Percentiles rank a stretch among this genome's conserved stretches.
Evolutionary conservation across 2,329 filamentous ascomycete genomes (phyloP).

Genomic region (Pseudogymnoascus sp.): DNA sequence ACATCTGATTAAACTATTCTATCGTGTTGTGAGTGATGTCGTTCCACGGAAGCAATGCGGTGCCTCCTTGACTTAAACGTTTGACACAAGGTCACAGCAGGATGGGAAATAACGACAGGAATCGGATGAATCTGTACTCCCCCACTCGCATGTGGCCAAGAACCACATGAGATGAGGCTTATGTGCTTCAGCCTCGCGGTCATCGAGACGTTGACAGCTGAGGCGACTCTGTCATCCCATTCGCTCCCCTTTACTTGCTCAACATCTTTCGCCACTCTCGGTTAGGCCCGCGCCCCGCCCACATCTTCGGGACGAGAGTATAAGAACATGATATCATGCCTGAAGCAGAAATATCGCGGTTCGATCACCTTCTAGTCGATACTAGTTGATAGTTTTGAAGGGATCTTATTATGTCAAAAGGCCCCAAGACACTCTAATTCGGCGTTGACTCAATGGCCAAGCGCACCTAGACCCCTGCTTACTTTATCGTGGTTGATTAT

Average conservation of each 20-base stretch:
- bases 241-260: conserved; percentile 4
- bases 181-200: neutral
- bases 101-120: neutral
- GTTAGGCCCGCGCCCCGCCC: neutral
- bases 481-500: neutral
- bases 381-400: neutral
- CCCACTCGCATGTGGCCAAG: neutral
- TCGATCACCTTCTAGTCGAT: neutral
- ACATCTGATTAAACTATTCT: neutral
- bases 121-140: neutral
- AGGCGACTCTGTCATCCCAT: neutral
- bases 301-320: neutral
- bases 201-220: neutral
- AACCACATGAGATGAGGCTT: neutral
- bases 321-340: neutral
- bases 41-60: neutral
- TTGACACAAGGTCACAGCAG: neutral
- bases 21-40: neutral
- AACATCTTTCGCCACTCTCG: neutral
- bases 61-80: neutral
- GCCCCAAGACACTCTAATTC: neutral
- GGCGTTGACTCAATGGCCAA: neutral
- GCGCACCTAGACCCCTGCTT: neutral
- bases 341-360: neutral
- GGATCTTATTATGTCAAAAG: neutral